A percentile compares a stretch with the other conserved stretches of the same genome.
Conservation (phyloP, 768 basidiomycete species). For the Macrolepiota dolichaula region DNA sequence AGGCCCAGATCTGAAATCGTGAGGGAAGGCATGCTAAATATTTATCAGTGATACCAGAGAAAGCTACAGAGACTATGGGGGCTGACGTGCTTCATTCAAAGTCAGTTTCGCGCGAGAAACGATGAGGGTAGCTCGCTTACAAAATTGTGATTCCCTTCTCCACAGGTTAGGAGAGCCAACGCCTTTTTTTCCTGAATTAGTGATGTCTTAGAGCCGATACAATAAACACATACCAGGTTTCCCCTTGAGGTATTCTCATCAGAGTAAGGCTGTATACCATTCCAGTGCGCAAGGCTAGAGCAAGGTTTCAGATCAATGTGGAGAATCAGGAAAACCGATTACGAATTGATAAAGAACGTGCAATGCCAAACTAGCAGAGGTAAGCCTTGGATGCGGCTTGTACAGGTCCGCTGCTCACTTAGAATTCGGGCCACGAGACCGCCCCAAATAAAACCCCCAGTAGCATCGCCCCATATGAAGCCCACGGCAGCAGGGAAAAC, state of each 20-base stretch:
- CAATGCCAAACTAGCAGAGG: constrained; percentile 61
- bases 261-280: constrained; percentile 76
- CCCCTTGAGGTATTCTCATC: constrained; percentile 78
- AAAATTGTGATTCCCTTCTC: constrained; percentile 80
- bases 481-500: constrained; percentile 56
- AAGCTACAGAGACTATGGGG: background rate
- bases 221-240: constrained; percentile 52
- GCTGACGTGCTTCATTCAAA: constrained; percentile 10
- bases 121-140: constrained; percentile 32
- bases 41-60: background rate
- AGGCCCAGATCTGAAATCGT: constrained; percentile 73
- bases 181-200: constrained; percentile 33
- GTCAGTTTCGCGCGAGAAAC: background rate
- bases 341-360: constrained; percentile 73
- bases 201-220: background rate
- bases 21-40: constrained; percentile 68
- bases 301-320: background rate
- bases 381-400: background rate
- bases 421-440: constrained; percentile 61
- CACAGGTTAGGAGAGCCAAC: constrained; percentile 65
- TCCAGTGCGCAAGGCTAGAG: constrained; percentile 71
- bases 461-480: constrained; percentile 54
- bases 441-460: constrained; percentile 69
- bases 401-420: constrained; percentile 35
- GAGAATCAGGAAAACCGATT: background rate